Base-by-base conservation (phyloP, 495 filamentous ascomycete genomes). In the Pseudotulostoma volvatum region DNA sequence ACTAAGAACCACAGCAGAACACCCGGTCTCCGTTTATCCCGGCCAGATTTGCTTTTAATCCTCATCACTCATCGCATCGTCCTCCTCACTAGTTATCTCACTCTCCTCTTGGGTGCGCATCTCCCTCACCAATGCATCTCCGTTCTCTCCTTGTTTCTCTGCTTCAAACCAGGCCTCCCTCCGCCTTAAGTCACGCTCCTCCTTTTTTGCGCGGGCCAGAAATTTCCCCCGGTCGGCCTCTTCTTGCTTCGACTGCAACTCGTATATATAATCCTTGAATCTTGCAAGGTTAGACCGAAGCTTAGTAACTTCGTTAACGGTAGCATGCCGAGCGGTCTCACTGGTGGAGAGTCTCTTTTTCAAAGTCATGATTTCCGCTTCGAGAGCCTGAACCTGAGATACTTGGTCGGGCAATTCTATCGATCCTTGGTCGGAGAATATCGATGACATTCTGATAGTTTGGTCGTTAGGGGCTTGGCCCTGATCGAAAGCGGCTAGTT, bases 151-250 rank as follows among this genome's bases (percentile, higher is more conserved):
- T 40, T 59, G 61, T 39, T 63, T 65, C 46, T 65, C 63, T 4
- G 59, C 61, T 11, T 61, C 59, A 37, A 67, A 59, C 61, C 61
- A 67, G 13, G 59, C 61, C 46, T 65, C 53, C 30, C 63, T 54
- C 25, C 49, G 51, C 25, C 54, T 54, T 3, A 47, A 45, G 34
- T 60, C 60, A 15, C 52, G 60, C 20, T 56, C 59, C 37, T 65
- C 60, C 38, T 61, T 65, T 43, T 54, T 58, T 37, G 60, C 61
- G 44, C 56, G 56, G 2, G 56, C 55, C 32, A 48, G 42, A 30
- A 58, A 42, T 40, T 56, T 62, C 28, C 61, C 53, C 25, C 41
- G 48, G 31, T 60, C 56, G 16, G 54, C 46, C 13, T 49, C 48
- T 37, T 56, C 58, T 44, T 63, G 58, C 39, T 59, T 63, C 36